These are phyloP conservation scores for Chaetomium sp. DNA, from an alignment of 2,329 filamentous ascomycete genomes.

Conservation along the genomic window DNA sequence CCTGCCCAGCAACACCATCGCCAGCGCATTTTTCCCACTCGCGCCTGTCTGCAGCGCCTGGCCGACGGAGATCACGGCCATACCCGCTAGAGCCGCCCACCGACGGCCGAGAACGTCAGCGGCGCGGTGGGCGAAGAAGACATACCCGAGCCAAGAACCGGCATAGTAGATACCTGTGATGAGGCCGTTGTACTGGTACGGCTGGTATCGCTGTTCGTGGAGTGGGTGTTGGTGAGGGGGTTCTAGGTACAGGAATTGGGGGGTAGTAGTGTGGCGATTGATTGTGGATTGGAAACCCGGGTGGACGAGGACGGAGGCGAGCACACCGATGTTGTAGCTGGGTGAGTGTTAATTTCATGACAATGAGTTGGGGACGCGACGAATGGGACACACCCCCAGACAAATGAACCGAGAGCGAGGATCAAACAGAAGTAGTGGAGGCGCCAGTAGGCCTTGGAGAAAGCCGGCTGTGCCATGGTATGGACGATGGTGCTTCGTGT, in stretches of 20 bases:
- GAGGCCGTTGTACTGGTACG: conserved; percentile 35
- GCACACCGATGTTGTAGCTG: conserved; percentile 52
- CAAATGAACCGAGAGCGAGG: conserved; percentile 49
- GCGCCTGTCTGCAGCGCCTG: conserved; percentile 42
- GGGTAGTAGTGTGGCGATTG: too few relatives aligned
- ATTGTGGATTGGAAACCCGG: conserved; percentile 37
- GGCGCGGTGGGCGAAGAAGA: conserved; percentile 46
- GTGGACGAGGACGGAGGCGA: conserved; percentile 50
- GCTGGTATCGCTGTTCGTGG: too few relatives aligned
- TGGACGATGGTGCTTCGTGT: too few relatives aligned
- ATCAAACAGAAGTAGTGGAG: conserved; percentile 44
- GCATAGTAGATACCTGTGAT: conserved; percentile 53
- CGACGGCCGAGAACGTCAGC: conserved; percentile 47
- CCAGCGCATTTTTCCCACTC: conserved; percentile 34
- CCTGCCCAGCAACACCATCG: conserved; percentile 45
- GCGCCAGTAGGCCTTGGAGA: conserved; percentile 34
- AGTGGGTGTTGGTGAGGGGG: too few relatives aligned
- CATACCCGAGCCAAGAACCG: conserved; percentile 49
- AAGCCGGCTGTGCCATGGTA: neutral
- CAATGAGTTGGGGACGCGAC: neutral
- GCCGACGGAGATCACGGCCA: conserved; percentile 41
- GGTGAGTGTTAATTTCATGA: neutral
- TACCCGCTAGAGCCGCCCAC: conserved; percentile 43
- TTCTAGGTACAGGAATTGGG: too few relatives aligned
- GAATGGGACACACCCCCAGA: conserved; percentile 41